Percentiles rank a stretch among this genome's conserved stretches.
Conservation (phyloP, 129 eudicot genomes). For the Kitagawia praeruptora region DNA sequence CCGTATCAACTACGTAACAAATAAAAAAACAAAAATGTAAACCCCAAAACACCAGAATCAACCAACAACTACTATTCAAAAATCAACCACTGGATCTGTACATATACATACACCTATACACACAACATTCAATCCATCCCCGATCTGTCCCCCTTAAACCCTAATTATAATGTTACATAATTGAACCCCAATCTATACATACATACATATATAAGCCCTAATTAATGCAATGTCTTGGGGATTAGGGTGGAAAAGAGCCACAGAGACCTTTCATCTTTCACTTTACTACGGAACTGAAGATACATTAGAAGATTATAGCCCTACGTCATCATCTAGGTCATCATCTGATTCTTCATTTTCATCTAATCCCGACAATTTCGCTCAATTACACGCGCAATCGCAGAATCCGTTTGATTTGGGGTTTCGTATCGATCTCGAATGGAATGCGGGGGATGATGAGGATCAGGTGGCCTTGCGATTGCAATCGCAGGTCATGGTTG, state of each 20-base stretch:
- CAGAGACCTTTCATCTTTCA: conserved; percentile 69
- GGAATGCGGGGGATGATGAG: conserved; percentile 98
- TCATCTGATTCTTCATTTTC: conserved; percentile 35
- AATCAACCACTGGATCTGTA: not conserved
- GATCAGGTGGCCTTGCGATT: conserved; percentile 80
- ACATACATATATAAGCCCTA: conserved; percentile 14
- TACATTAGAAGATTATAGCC: conserved; percentile 33
- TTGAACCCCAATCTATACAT: not conserved
- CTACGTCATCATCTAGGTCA: conserved; percentile 43
- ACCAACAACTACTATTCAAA: not conserved
- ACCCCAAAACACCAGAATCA: not conserved
- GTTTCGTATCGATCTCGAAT: conserved; percentile 75
- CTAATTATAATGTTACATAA: not conserved
- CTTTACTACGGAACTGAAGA: conserved; percentile 63
- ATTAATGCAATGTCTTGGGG: conserved; percentile 91
- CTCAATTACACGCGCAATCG: not conserved
- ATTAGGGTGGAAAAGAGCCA: conserved; percentile 88
- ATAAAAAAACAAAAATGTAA: not conserved
- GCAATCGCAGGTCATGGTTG: conserved; percentile 95
- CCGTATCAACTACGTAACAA: not conserved
- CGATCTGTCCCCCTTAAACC: not conserved
- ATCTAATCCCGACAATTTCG: not conserved
- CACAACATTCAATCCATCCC: not conserved
- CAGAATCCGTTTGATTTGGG: conserved; percentile 33
- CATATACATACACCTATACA: not conserved